These are phyloP conservation scores for Claviceps monticola DNA, from an alignment of 2,329 filamentous ascomycete species.

Conservation along the genomic window DNA sequence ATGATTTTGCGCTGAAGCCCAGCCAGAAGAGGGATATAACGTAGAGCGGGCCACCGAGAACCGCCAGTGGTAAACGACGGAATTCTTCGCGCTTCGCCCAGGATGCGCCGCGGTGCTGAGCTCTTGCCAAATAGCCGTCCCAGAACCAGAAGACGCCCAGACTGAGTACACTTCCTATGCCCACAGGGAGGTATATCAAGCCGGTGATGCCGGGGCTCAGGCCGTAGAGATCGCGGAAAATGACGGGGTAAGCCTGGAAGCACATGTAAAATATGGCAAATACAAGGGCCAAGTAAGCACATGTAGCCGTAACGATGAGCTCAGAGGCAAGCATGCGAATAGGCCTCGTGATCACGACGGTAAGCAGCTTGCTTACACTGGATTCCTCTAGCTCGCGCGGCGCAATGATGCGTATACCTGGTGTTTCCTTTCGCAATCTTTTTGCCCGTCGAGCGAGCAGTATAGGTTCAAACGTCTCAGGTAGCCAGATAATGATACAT, in stretches of 20 bases:
- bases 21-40: slow-evolving; percentile 47
- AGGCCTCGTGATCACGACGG: slow-evolving; percentile 55
- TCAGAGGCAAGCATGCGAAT: slow-evolving; percentile 60
- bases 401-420: slow-evolving; percentile 37
- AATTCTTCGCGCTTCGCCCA: slow-evolving; percentile 54
- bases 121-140: slow-evolving; percentile 45
- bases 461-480: slow-evolving; percentile 49
- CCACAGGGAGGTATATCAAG: slow-evolving; percentile 55
- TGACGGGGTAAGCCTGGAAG: slow-evolving; percentile 61
- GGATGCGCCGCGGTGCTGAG: slow-evolving; percentile 30
- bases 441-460: slow-evolving; percentile 44
- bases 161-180: slow-evolving; percentile 44
- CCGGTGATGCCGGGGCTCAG: slow-evolving; percentile 52
- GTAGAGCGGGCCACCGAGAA: slow-evolving; percentile 54
- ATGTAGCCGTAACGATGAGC: slow-evolving; percentile 57
- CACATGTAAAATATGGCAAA: slow-evolving; percentile 59
- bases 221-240: slow-evolving; percentile 50
- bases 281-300: slow-evolving; percentile 55
- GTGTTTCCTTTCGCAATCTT: slow-evolving; percentile 41
- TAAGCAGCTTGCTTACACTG: slow-evolving; percentile 42
- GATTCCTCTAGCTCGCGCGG: slow-evolving; percentile 50
- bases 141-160: slow-evolving; percentile 50
- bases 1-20: slow-evolving; percentile 40
- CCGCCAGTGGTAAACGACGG: slow-evolving; percentile 57
- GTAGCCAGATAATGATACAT: slow-evolving; percentile 45